These are phyloP conservation scores for Drechslerella coelobrocha DNA, from an alignment of 2,329 filamentous ascomycete species.

Conservation along the genomic window DNA sequence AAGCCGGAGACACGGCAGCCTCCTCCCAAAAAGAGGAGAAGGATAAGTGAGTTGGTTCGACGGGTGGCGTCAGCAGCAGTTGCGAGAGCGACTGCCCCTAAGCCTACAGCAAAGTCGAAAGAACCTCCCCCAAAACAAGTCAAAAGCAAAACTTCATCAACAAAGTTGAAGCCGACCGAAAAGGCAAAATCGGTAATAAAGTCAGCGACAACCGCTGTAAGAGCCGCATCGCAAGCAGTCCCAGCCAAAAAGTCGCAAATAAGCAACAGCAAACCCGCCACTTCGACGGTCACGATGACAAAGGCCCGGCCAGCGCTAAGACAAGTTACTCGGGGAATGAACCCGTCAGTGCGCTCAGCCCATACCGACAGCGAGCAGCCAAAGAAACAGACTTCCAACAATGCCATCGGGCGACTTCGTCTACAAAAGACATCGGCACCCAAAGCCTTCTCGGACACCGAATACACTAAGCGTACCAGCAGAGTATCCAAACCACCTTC, in stretches of 20 bases:
- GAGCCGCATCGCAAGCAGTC: constrained; percentile 6
- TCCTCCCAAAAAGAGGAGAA: constrained; percentile 26
- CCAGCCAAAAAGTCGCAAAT: not conserved
- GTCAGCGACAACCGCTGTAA: constrained; percentile 11
- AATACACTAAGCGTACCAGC: constrained; percentile 25
- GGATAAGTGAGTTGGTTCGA: constrained; percentile 39
- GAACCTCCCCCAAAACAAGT: constrained; percentile 1
- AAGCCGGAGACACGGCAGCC: constrained; percentile 1
- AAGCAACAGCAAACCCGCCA: constrained; percentile 1
- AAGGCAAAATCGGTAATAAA: constrained; percentile 18
- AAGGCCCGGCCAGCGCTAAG: constrained; percentile 31
- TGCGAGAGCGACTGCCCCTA: constrained; percentile 13
- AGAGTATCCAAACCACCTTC: constrained; percentile 15
- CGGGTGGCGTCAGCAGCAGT: constrained; percentile 21
- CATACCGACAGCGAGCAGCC: not conserved
- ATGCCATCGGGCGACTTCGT: constrained; percentile 12
- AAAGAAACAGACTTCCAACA: constrained; percentile 11
- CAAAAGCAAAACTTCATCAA: not conserved
- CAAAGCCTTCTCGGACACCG: constrained; percentile 35
- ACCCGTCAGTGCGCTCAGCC: constrained; percentile 16
- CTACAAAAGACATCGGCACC: constrained; percentile 20
- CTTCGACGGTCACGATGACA: not conserved
- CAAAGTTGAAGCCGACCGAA: constrained; percentile 15
- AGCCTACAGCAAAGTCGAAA: not conserved
- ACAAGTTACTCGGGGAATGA: constrained; percentile 37